Conservation (phyloP, 768 basidiomycete species). For the Inosperma sp. region DNA sequence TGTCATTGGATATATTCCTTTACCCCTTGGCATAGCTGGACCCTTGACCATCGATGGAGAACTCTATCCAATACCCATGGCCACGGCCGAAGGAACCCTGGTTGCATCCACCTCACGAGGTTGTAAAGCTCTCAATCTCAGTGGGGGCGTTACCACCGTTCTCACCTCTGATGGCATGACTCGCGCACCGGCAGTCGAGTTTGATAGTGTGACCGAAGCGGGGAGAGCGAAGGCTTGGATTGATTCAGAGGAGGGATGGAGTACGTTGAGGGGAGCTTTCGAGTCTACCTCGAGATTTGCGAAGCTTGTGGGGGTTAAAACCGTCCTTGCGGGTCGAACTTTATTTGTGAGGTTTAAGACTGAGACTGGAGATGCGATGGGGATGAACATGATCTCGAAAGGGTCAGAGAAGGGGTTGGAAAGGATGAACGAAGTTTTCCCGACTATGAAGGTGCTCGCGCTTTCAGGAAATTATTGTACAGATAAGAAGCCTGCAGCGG, state of each 20-base stretch:
- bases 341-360: conserved; percentile 92
- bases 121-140: conserved; percentile 95
- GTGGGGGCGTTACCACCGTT: conserved; percentile 93
- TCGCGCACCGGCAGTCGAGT: conserved; percentile 94
- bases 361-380: conserved; percentile 97
- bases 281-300: conserved; percentile 95
- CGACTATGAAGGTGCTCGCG: conserved; percentile 86
- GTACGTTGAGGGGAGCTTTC: conserved; percentile 75
- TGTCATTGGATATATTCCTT: conserved; percentile 93
- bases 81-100: conserved; percentile 98
- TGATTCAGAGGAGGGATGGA: conserved; percentile 73
- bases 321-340: conserved; percentile 88
- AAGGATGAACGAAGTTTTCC: conserved; percentile 71
- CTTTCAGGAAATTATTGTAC: conserved; percentile 98
- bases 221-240: conserved; percentile 88
- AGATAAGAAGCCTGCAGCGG: conserved; percentile 99
- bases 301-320: conserved; percentile 77
- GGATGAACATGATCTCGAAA: conserved; percentile 99
- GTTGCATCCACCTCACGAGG: conserved; percentile 97
- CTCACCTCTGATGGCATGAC: conserved; percentile 94
- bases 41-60: conserved; percentile 88
- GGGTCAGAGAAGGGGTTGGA: conserved; percentile 94
- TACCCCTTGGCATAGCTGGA: conserved; percentile 95
- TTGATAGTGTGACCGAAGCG: conserved; percentile 75
- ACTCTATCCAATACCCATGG: conserved; percentile 92